Percentiles rank a stretch among this genome's conserved stretches.
phyloP scores from a whole-genome alignment of 306 rosid species.

The Trifolium fragiferum region DNA sequence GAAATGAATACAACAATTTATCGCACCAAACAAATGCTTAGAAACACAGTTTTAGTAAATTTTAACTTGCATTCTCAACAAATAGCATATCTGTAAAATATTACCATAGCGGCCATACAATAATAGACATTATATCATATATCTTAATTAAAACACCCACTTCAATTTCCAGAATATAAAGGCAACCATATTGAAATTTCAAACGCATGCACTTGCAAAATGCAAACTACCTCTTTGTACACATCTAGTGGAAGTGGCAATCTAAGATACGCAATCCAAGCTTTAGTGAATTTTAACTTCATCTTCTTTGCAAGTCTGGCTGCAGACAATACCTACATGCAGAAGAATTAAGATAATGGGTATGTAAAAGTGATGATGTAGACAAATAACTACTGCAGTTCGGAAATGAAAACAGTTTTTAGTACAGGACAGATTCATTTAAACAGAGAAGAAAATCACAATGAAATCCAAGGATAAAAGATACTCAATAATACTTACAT shows the following conservation, averaged over 20 bases:
- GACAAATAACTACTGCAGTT: conserved; percentile 3
- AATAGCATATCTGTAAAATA: background rate
- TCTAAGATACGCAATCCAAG: conserved; percentile 85
- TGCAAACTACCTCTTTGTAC: conserved; percentile 76
- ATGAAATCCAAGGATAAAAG: background rate
- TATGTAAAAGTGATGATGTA: background rate
- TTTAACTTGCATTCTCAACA: conserved; percentile 15
- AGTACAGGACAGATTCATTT: conserved; percentile 4
- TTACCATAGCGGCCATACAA: background rate
- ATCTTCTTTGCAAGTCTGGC: conserved; percentile 68
- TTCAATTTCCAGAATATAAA: conserved; percentile 17
- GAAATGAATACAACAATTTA: background rate
- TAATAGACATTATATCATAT: background rate
- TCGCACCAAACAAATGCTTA: background rate
- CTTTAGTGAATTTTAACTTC: conserved; percentile 81
- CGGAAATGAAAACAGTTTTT: background rate
- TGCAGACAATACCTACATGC: conserved; percentile 60
- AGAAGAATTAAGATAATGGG: conserved; percentile 38
- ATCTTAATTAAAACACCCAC: background rate
- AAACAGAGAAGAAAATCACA: background rate
- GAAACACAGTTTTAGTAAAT: background rate
- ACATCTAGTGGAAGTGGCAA: conserved; percentile 87
- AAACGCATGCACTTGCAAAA: conserved; percentile 35
- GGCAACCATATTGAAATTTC: conserved; percentile 19
- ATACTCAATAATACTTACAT: conserved; percentile 47